These are phyloP conservation scores for Circinella umbellata DNA, from an alignment of 371 early-diverging fungal genomes.

Conservation along the genomic window DNA sequence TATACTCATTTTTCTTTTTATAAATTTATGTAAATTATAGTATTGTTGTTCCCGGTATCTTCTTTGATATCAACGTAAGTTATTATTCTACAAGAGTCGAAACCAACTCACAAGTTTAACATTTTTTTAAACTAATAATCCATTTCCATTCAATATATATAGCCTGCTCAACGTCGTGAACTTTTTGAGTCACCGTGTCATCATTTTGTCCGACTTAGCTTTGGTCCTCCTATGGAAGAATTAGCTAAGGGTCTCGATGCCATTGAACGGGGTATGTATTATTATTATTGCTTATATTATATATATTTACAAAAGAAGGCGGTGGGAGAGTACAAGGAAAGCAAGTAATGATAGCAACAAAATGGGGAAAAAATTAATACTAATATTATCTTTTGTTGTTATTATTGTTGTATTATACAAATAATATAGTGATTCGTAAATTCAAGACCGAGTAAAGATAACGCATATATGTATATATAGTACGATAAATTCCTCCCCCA, in stretches of 20 bases:
- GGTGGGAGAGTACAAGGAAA: background rate
- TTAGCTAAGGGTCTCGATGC: conserved; percentile 49
- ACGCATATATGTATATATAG: background rate
- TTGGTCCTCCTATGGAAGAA: conserved; percentile 55
- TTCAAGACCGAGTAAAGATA: background rate
- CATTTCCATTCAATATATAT: background rate
- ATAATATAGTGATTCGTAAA: background rate
- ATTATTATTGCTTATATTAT: background rate
- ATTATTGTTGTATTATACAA: background rate
- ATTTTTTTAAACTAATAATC: background rate
- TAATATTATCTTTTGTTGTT: no score
- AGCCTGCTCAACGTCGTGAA: conserved; percentile 55
- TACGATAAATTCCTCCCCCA: background rate
- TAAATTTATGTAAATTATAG: conserved; percentile 11
- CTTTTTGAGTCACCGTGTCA: conserved; percentile 56
- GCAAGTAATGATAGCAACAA: background rate
- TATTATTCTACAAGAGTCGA: background rate
- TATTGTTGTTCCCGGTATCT: conserved; percentile 54
- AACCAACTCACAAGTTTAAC: background rate
- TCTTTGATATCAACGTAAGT: conserved; percentile 57
- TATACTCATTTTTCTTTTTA: background rate
- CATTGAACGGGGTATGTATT: conserved; percentile 38
- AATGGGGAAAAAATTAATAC: background rate
- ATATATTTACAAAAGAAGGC: background rate
- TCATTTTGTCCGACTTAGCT: conserved; percentile 53